Conservation (phyloP, 179 eudicot genomes). For the Beta corolliflora region DNA sequence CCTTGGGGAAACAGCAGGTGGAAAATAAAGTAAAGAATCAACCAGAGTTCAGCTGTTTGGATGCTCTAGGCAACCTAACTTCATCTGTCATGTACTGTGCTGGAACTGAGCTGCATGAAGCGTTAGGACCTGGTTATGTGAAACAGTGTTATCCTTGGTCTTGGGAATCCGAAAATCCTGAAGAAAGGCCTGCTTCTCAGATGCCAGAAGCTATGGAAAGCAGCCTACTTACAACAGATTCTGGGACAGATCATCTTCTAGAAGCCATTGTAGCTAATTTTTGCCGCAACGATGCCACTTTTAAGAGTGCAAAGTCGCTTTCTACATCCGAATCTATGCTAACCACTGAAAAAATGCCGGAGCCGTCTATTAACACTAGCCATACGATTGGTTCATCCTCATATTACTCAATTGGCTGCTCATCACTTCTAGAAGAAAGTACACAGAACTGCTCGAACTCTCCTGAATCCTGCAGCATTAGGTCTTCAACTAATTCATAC, state of each 20-base stretch:
- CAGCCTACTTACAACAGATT: slow-evolving; percentile 53
- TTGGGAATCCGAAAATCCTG: slow-evolving; percentile 43
- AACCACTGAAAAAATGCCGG: slow-evolving; percentile 56
- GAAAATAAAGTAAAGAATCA: slow-evolving; percentile 23
- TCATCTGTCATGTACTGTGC: slow-evolving; percentile 49
- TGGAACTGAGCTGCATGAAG: slow-evolving; percentile 86
- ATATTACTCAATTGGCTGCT: slow-evolving; percentile 52
- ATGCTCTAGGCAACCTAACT: slow-evolving; percentile 26
- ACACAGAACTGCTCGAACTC: slow-evolving; percentile 52
- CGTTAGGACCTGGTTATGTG: slow-evolving; percentile 58
- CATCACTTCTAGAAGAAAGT: slow-evolving; percentile 48
- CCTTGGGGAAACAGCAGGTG: slow-evolving; percentile 15
- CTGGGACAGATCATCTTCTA: slow-evolving; percentile 68
- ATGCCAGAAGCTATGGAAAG: slow-evolving; percentile 46
- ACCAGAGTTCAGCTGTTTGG: slow-evolving; percentile 26
- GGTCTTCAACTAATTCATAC: slow-evolving; percentile 52
- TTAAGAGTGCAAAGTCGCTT: slow-evolving; percentile 38
- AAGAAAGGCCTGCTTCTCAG: slow-evolving; percentile 35
- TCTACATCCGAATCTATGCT: slow-evolving; percentile 51
- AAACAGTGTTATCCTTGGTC: slow-evolving; percentile 40
- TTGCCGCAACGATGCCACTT: slow-evolving; percentile 39
- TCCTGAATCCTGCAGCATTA: slow-evolving; percentile 49
- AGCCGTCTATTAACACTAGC: slow-evolving; percentile 43
- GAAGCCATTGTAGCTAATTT: slow-evolving; percentile 86
- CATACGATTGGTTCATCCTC: slow-evolving; percentile 51